These are phyloP conservation scores for Globisporangium takayamanum DNA, from an alignment of 352 stramenopile species.

Conservation along the genomic window DNA sequence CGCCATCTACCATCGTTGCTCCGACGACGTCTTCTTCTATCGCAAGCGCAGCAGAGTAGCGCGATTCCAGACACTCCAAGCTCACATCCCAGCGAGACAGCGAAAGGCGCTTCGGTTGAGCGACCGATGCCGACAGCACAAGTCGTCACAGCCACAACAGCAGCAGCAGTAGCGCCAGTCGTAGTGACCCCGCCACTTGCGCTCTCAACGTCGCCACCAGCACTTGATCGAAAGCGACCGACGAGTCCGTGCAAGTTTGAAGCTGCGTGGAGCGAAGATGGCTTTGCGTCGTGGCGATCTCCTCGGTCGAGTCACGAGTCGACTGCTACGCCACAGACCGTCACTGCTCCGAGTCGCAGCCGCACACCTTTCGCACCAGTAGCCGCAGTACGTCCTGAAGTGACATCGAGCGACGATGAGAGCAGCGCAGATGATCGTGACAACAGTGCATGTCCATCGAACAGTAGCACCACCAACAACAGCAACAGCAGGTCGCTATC, in stretches of 20 bases:
- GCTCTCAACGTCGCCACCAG: conserved; percentile 1
- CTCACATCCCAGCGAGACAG: too few relatives aligned
- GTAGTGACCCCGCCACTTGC: neutral
- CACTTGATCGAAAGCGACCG: neutral
- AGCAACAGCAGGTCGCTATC: neutral
- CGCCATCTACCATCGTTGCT: conserved; percentile 15
- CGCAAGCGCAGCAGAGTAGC: neutral
- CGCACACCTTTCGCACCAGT: neutral
- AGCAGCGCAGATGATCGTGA: neutral
- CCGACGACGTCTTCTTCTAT: conserved; percentile 15
- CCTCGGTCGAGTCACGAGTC: neutral
- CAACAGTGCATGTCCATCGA: neutral
- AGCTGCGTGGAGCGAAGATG: conserved; percentile 5
- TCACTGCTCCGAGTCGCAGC: neutral
- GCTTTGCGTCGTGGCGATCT: conserved; percentile 12
- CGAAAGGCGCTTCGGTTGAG: neutral
- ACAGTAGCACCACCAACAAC: neutral
- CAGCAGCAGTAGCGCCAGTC: neutral
- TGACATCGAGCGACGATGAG: conserved; percentile 3
- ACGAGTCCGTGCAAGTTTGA: neutral
- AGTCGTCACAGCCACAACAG: neutral
- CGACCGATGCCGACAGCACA: neutral
- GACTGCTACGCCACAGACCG: too few relatives aligned
- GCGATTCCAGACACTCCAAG: neutral
- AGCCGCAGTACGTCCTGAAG: neutral